Evolutionary conservation across 768 basidiomycete genomes (phyloP).

Genomic region (Pleurotus ostreatus): DNA sequence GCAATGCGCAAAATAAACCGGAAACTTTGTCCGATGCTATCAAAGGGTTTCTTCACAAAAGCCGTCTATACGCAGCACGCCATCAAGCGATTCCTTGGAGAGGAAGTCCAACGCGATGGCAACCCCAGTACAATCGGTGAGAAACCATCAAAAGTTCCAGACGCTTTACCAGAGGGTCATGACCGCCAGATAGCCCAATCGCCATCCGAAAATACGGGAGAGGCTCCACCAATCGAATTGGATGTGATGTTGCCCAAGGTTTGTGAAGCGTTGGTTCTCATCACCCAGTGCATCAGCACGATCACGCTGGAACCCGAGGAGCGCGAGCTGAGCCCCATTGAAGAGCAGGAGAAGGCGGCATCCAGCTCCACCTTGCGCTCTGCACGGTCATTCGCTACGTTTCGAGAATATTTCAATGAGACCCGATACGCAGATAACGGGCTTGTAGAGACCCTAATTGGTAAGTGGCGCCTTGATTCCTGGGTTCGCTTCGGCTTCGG

Average conservation of each 20-base stretch:
- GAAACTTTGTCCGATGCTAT: slow-evolving; percentile 53
- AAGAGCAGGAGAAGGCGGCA: slow-evolving; percentile 14
- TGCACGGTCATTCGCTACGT: slow-evolving; percentile 6
- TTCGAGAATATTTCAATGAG: slow-evolving; percentile 38
- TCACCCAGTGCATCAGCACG: slow-evolving; percentile 71
- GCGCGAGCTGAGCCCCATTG: slow-evolving; percentile 16
- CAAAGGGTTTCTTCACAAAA: slow-evolving; percentile 57
- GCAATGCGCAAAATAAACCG: slow-evolving; percentile 33
- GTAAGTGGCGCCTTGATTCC: slow-evolving; percentile 31
- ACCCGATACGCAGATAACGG: slow-evolving; percentile 29
- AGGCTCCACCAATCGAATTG: slow-evolving; percentile 35
- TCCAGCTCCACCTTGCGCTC: slow-evolving; percentile 1
- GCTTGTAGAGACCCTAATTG: slow-evolving; percentile 54
- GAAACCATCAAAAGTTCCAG: background rate
- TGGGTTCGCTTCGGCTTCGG: slow-evolving; percentile 10
- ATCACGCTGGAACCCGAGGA: slow-evolving; percentile 53
- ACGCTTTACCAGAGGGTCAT: background rate
- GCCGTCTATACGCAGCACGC: slow-evolving; percentile 53
- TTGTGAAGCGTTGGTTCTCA: slow-evolving; percentile 76
- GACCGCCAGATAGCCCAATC: background rate
- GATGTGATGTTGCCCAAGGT: slow-evolving; percentile 75
- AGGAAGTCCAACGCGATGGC: slow-evolving; percentile 9
- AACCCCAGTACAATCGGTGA: background rate
- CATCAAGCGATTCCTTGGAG: slow-evolving; percentile 43
- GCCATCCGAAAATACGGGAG: background rate